Conservation (phyloP, 1,139 yeast genomes). For the Entelexis sorbosivorans region DNA sequence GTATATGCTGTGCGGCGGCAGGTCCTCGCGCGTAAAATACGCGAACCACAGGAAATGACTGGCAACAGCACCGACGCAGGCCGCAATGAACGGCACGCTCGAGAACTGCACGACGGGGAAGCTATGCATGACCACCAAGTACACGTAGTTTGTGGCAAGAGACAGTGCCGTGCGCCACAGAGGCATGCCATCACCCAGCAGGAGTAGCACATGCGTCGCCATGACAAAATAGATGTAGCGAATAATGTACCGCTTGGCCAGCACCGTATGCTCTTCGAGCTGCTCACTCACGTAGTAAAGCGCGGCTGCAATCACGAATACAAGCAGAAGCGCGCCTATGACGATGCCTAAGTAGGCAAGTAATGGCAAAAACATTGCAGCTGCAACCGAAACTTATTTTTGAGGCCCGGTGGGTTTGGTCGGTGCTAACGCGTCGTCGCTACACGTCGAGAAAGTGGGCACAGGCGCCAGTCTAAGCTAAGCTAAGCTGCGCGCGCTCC, state of each 20-base stretch:
- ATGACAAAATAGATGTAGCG: conserved; percentile 53
- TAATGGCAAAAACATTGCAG: conserved; percentile 41
- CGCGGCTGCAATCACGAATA: conserved; percentile 69
- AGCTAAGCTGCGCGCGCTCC: too few species aligned
- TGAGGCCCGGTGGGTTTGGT: too few species aligned
- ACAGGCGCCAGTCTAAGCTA: not conserved
- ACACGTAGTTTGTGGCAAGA: conserved; percentile 56
- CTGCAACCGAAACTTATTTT: too few species aligned
- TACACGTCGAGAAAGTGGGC: not conserved
- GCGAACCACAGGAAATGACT: conserved; percentile 90
- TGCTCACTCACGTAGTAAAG: conserved; percentile 81
- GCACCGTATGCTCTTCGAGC: conserved; percentile 85
- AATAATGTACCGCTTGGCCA: conserved; percentile 60
- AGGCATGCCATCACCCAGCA: conserved; percentile 71
- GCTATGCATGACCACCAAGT: conserved; percentile 59
- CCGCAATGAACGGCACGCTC: conserved; percentile 57
- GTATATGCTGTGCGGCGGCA: conserved; percentile 36
- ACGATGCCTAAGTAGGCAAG: conserved; percentile 60
- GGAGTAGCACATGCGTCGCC: conserved; percentile 42
- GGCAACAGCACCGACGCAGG: conserved; percentile 60
- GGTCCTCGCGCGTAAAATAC: conserved; percentile 61
- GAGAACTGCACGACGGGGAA: conserved; percentile 77
- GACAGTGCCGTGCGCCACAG: conserved; percentile 53
- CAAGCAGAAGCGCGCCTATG: conserved; percentile 63
- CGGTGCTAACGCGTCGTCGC: too few species aligned